Evolutionary conservation across 306 rosid genomes (phyloP), one percentile per base, ranked within the genome.

Genomic region (Vachellia pachyceras): DNA sequence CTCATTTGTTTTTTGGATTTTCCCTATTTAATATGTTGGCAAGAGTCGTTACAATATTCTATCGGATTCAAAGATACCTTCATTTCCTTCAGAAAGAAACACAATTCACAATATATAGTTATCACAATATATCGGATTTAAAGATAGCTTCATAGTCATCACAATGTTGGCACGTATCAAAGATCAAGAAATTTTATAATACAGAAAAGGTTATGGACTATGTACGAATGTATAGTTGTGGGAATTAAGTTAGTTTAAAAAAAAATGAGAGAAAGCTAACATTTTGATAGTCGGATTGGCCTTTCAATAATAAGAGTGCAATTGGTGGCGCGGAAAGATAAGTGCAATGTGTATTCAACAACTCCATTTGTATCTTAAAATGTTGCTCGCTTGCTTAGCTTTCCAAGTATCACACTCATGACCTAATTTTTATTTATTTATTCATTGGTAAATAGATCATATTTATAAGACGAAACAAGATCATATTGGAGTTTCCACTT

Each of bases 401-500:
- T 71, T 47, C 37, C 15, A 49, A 8, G 61, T 13, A 57, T 72
- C 45, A 33, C 45, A 72, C 33, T 47, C 63, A 49, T 49, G 44
- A 72, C 76, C 76, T 72, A 72, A 49, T 72, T 55, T 55, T 20
- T 29, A 55, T 20, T 72, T 1, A 72, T 33, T 70, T 9, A 6
- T 69, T 20, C 47, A 41, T 69, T 22, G 29, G 11, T 40, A 41
- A 40, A 68, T 41, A 18, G 15, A 41, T 40, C 20, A 39, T 0
- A 17, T 17, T 17, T 20, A 40, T 10, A 68, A 41, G 73, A 68
- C 10, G 4, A 35, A 41, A n/a, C 39, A 44, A 3, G n/a, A 40
- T 6, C 29, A 44, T 42, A 61, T 61, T 66, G 74, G 10, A 22
- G 37, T 23, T 70, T 70, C 75, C 75, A 70, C 75, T 45, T 70